These are phyloP conservation scores for Ailanthus altissimus DNA, from an alignment of 345 rosid species.

Conservation along the genomic window DNA sequence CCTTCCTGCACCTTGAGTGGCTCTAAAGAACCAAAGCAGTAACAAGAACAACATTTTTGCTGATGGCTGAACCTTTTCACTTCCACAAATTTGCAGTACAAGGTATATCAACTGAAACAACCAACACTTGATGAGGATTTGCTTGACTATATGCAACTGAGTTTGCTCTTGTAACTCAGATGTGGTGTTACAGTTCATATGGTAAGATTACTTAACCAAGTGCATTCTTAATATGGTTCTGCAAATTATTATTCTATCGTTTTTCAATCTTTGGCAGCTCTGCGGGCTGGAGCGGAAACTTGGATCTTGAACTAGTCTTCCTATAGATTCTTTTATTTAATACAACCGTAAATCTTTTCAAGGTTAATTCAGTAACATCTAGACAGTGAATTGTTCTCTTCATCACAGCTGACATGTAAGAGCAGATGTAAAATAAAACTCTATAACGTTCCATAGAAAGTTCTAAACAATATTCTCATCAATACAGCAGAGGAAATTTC, in stretches of 20 bases:
- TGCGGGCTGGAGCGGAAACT: neutral
- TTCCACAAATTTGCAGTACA: neutral
- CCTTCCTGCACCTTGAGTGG: too few species aligned
- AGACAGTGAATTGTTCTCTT: neutral
- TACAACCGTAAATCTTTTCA: neutral
- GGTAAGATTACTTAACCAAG: neutral
- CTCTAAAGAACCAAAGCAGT: neutral
- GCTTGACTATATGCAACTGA: neutral
- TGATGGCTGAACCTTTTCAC: neutral
- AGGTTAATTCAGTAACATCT: neutral
- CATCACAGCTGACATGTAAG: neutral
- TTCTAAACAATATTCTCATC: neutral
- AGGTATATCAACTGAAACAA: neutral
- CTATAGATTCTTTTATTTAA: neutral
- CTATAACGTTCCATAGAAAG: neutral
- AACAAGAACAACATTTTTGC: neutral
- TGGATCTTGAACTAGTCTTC: neutral
- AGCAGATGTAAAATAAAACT: neutral
- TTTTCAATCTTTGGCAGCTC: neutral
- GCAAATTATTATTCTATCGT: neutral
- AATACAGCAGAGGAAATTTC: neutral
- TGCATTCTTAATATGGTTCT: neutral
- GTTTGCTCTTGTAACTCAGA: neutral
- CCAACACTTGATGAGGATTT: neutral
- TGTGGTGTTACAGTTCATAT: neutral